Evolutionary conservation across 192 early-diverging fungal genomes (phyloP).

Genomic region (Helicostylum pulchrum): DNA sequence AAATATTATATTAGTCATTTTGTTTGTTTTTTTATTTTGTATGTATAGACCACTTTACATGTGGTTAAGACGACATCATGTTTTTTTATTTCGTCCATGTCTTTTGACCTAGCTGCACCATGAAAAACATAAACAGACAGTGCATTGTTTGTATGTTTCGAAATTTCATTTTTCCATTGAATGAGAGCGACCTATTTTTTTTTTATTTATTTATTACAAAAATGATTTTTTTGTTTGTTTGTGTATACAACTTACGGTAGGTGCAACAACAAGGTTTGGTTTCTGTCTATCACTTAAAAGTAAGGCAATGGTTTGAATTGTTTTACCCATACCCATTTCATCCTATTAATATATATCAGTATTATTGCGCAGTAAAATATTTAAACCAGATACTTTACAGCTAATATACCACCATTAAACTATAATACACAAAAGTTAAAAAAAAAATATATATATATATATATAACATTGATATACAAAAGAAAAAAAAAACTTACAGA

Average conservation of each 20-base stretch:
- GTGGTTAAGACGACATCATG: conserved; percentile 81
- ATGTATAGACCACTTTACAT: too few species aligned
- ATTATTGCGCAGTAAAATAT: neutral
- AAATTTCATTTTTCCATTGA: conserved; percentile 86
- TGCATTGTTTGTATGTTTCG: conserved; percentile 53
- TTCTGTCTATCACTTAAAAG: conserved; percentile 59
- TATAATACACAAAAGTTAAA: conserved; percentile 10
- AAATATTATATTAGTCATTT: neutral
- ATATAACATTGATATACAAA: neutral
- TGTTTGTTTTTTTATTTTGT: conserved; percentile 2
- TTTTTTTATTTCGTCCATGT: conserved; percentile 48
- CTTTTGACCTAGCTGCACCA: conserved; percentile 57
- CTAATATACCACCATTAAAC: conserved; percentile 75
- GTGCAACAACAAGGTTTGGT: conserved; percentile 82
- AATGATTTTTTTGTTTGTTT: neutral
- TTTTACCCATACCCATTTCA: conserved; percentile 96
- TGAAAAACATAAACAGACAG: conserved; percentile 73
- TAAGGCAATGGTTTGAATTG: conserved; percentile 87
- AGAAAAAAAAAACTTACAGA: conserved; percentile 27
- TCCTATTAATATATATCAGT: conserved; percentile 40
- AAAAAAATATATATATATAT: neutral
- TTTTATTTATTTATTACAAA: too few species aligned
- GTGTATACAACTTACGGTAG: conserved; percentile 54
- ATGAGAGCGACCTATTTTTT: conserved; percentile 62
- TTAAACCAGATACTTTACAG: conserved; percentile 31